A percentile compares a stretch with the other conserved stretches of the same genome.
phyloP scores from a whole-genome alignment of 75 land plant genomes.

The Pinus taeda region DNA sequence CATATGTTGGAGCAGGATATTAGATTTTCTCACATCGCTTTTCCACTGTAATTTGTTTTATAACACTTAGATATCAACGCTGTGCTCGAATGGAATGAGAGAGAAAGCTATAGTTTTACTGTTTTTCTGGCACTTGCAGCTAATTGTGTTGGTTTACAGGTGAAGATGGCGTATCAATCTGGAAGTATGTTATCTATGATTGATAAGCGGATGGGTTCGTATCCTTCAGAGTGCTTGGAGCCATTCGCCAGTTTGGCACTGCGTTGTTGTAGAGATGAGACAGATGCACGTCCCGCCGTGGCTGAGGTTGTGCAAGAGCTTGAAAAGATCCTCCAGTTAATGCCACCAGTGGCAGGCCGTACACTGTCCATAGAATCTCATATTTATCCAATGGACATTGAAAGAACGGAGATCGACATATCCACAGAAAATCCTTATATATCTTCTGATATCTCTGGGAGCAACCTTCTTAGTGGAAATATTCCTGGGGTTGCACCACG shows the following conservation, averaged over 20 bases:
- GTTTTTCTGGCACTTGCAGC: conserved; percentile 13
- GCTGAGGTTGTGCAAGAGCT: conserved; percentile 61
- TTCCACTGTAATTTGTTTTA: not conserved
- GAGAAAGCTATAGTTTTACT: conserved; percentile 17
- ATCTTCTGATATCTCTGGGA: conserved; percentile 37
- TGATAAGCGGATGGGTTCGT: conserved; percentile 59
- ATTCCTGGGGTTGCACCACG: conserved; percentile 42
- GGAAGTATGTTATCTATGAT: conserved; percentile 55
- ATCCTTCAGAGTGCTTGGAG: conserved; percentile 61
- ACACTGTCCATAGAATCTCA: conserved; percentile 20
- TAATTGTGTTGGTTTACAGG: conserved; percentile 35
- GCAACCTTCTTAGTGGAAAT: conserved; percentile 49
- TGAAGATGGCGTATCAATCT: conserved; percentile 40
- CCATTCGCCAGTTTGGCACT: conserved; percentile 56
- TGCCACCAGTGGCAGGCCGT: conserved; percentile 19
- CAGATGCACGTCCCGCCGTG: conserved; percentile 65
- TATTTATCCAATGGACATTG: not conserved
- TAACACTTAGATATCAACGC: too few relatives aligned
- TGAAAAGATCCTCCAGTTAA: conserved; percentile 32
- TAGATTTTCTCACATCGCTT: not conserved
- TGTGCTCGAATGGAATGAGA: not conserved
- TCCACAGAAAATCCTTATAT: conserved; percentile 10
- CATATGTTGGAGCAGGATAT: not conserved
- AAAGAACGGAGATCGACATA: conserved; percentile 8
- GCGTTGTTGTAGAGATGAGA: conserved; percentile 54